phyloP scores from a whole-genome alignment of 352 stramenopile genomes.

The Pythium dissotocum region DNA sequence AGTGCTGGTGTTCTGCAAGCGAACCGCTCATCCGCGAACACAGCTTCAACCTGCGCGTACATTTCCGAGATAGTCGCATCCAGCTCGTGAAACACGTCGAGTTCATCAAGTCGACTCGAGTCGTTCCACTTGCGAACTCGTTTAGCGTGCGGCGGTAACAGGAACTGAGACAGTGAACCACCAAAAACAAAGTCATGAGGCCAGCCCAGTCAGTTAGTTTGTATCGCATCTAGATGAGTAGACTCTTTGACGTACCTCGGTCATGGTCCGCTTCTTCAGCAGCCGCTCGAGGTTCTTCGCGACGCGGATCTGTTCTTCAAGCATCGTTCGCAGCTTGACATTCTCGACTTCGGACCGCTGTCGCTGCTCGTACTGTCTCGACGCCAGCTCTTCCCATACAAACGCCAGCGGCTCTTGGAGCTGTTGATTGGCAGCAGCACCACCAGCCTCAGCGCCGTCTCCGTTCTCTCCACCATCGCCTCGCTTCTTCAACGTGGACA shows the following conservation, averaged over 20 bases:
- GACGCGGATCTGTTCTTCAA: constrained; percentile 37
- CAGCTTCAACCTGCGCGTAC: constrained; percentile 4
- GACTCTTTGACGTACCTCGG: constrained; percentile 15
- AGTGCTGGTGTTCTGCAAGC: constrained; percentile 4
- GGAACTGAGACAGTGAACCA: background rate
- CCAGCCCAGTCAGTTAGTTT: too few species aligned
- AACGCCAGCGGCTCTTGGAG: constrained; percentile 21
- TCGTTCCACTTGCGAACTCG: constrained; percentile 16
- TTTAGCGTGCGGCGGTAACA: constrained; percentile 10
- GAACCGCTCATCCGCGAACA: constrained; percentile 19
- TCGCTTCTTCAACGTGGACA: constrained; percentile 9
- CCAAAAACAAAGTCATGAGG: too few species aligned
- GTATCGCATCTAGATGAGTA: too few species aligned
- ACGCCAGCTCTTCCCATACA: constrained; percentile 48
- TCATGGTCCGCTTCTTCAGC: constrained; percentile 13
- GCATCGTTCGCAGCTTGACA: constrained; percentile 40
- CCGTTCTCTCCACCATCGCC: background rate
- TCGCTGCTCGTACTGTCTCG: constrained; percentile 37
- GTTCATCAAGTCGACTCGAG: constrained; percentile 7
- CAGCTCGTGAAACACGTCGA: constrained; percentile 15
- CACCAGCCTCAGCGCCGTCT: too few species aligned
- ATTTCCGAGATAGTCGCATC: constrained; percentile 12
- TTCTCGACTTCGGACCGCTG: constrained; percentile 51
- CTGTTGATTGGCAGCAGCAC: background rate
- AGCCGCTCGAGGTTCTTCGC: constrained; percentile 23